Conservation (phyloP, 805 yeast genomes). For the Starmerella bombicola region DNA sequence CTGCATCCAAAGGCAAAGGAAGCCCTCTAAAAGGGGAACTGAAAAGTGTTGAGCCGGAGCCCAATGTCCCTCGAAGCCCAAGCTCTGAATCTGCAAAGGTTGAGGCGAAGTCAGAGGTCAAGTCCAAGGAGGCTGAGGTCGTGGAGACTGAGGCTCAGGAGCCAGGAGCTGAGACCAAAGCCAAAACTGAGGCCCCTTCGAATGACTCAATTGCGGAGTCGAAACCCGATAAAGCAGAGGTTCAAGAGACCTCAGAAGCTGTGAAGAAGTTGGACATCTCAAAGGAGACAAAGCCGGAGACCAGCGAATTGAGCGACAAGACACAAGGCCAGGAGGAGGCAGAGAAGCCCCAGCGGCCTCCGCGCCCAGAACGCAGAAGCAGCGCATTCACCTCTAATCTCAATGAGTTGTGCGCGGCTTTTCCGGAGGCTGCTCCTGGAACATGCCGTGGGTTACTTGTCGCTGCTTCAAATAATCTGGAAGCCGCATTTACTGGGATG, state of each 20-base stretch:
- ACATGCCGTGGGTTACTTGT: slow-evolving; percentile 66
- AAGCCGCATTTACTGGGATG: slow-evolving; percentile 80
- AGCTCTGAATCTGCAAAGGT: not conserved
- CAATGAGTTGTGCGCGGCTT: slow-evolving; percentile 65
- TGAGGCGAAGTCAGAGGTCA: too few species aligned
- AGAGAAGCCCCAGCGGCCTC: slow-evolving; percentile 42
- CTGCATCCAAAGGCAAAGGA: not conserved
- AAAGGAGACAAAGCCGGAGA: slow-evolving; percentile 4
- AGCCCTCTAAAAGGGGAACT: not conserved
- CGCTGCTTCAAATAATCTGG: slow-evolving; percentile 71
- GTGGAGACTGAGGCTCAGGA: too few species aligned
- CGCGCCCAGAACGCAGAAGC: slow-evolving; percentile 20
- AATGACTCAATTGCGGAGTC: too few species aligned
- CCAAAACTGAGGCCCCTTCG: too few species aligned
- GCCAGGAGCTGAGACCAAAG: too few species aligned
- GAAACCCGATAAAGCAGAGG: too few species aligned
- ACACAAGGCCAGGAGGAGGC: slow-evolving; percentile 3
- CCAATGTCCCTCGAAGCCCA: slow-evolving; percentile 1
- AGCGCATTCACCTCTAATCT: slow-evolving; percentile 45
- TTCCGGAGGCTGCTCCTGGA: slow-evolving; percentile 63
- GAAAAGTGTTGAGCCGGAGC: slow-evolving; percentile 13
- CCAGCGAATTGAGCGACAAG: not conserved
- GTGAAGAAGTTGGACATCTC: not conserved
- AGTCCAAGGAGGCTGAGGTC: too few species aligned
- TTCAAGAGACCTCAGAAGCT: not conserved